These are phyloP conservation scores for Lumnitzera racemosa DNA, from an alignment of 345 rosid genomes.

Conservation along the genomic window DNA sequence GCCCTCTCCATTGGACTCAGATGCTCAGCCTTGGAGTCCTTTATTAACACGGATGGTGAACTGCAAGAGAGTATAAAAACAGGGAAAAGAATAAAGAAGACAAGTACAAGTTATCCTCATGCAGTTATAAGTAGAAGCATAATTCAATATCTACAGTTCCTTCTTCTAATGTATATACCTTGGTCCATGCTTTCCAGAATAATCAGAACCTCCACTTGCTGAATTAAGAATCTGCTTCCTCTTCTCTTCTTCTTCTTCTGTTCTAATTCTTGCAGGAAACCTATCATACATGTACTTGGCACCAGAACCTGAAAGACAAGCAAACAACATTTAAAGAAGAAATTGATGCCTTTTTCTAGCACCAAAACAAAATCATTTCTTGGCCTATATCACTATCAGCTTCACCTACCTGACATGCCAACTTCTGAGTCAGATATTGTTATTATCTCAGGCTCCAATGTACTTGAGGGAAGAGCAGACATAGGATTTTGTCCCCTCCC, in stretches of 20 bases:
- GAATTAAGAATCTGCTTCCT: constrained; percentile 89
- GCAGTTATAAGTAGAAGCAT: no score
- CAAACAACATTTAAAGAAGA: no score
- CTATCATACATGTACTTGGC: constrained; percentile 90
- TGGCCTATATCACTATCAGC: neutral
- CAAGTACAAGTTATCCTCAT: neutral
- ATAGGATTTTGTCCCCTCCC: constrained; percentile 93
- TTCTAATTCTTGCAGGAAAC: constrained; percentile 79
- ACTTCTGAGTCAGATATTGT: constrained; percentile 83
- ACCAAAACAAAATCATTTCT: no score
- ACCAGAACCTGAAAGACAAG: constrained; percentile 51
- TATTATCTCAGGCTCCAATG: constrained; percentile 69
- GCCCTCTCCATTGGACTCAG: constrained; percentile 95
- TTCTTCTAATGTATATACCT: constrained; percentile 31
- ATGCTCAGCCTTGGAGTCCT: constrained; percentile 46
- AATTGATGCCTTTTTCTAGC: no score
- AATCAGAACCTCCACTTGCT: constrained; percentile 83
- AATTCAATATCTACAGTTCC: no score
- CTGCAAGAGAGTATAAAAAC: constrained; percentile 30
- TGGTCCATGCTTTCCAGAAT: constrained; percentile 59
- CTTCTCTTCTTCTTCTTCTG: constrained; percentile 94
- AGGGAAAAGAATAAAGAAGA: neutral
- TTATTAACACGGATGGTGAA: constrained; percentile 57
- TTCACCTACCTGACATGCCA: constrained; percentile 52
- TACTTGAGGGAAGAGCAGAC: constrained; percentile 64